Conservation (phyloP, 2,329 filamentous ascomycete species). For the Cladosporium sp. region DNA sequence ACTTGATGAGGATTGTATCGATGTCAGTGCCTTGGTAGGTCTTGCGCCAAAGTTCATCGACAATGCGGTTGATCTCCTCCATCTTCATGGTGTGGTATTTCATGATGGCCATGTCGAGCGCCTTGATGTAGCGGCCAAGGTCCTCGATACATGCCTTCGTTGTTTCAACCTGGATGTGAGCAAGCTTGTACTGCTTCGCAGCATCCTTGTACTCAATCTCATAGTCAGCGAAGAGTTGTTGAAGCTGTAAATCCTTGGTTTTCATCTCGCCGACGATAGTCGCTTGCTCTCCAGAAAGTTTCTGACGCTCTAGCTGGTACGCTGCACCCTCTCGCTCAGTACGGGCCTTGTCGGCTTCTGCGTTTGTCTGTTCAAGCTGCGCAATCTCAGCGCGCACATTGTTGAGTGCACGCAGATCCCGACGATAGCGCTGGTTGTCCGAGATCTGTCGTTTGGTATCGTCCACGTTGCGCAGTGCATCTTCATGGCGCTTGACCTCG, state of each 20-base stretch:
- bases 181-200: conserved; percentile 73
- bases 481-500: conserved; percentile 71
- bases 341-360: conserved; percentile 73
- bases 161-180: conserved; percentile 83
- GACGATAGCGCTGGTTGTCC: conserved; percentile 84
- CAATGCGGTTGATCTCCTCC: conserved; percentile 94
- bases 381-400: conserved; percentile 65
- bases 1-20: conserved; percentile 91
- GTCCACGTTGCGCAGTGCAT: conserved; percentile 73
- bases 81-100: conserved; percentile 94
- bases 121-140: conserved; percentile 72
- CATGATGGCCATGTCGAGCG: conserved; percentile 95
- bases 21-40: conserved; percentile 98
- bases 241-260: conserved; percentile 77
- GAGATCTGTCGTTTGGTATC: conserved; percentile 79
- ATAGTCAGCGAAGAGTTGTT: conserved; percentile 71
- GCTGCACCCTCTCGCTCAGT: conserved; percentile 66
- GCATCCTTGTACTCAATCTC: conserved; percentile 83
- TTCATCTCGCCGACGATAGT: conserved; percentile 74
- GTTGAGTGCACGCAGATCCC: conserved; percentile 65
- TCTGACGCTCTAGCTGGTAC: conserved; percentile 65
- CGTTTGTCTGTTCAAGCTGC: conserved; percentile 72
- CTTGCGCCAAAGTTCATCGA: conserved; percentile 92
- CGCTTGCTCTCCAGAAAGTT: conserved; percentile 67
- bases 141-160: conserved; percentile 93